Base-by-base conservation (phyloP, 129 eudicot genomes). In the Solidago caesia region DNA sequence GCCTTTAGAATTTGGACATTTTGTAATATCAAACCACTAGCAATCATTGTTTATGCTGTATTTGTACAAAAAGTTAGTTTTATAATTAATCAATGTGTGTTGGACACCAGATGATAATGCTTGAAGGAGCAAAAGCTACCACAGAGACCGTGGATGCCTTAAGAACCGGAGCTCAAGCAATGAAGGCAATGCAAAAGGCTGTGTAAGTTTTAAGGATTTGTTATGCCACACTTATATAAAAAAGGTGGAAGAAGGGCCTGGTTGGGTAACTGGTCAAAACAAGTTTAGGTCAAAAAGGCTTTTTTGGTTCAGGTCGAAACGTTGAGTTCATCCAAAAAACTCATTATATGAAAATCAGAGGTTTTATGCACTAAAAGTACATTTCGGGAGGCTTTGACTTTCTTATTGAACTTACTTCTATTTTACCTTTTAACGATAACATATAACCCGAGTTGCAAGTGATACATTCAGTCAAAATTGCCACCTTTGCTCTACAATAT, bases 61-160 rank as follows among this genome's bases (percentile, higher is more conserved):
- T 14, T 21, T 5, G 7, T 10, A 68, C 43, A 21, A 5, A 4
- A 33, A 63, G 8, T 5, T 12, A 16, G 27, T 21, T 44, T 11
- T 41, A 4, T 44, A 52, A 74, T 13, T 62, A 15, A 44, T 45
- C 4, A 69, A 63, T 62, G 14, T 56, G 14, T 68, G 4, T 8
- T 73, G 52, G 63, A 60, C 8, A 64, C 44, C 73, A 82, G 89
- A 85, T 82, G 87, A 82, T 82, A 76, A 76, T 82, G 87, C 83
- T 85, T 73, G 89, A 85, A 85, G 87, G 89, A 73, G 87, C 89
- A 80, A 85, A 82, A 82, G 89, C 89, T 47, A 85, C 87, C 49
- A 85, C 89, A 48, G 89, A 82, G 81, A 80, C 89, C 2, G 89
- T 85, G 46, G 89, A 85, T 73, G 89, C 89, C 13, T 80, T 85